Conservation (phyloP, 1,139 yeast species). For the Ogataea hybrid region DNA sequence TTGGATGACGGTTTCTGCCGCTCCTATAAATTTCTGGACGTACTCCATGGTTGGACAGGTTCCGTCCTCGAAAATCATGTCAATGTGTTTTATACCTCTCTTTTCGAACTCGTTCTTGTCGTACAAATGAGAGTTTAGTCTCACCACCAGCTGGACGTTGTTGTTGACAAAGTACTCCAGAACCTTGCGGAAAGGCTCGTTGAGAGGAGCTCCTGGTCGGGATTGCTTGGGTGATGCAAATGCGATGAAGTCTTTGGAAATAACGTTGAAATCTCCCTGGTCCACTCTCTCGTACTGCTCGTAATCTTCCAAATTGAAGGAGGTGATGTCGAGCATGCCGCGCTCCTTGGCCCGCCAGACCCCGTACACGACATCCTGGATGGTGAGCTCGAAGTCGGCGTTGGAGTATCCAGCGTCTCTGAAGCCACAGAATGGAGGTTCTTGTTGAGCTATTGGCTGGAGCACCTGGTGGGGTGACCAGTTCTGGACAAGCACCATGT, state of each 20-base stretch:
- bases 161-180: constrained; percentile 68
- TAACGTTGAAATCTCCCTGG: constrained; percentile 91
- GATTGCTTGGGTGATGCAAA: constrained; percentile 96
- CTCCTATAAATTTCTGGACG: constrained; percentile 91
- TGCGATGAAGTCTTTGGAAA: constrained; percentile 92
- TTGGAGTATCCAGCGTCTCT: constrained; percentile 97
- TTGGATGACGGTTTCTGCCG: constrained; percentile 82
- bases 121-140: constrained; percentile 88
- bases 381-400: constrained; percentile 90
- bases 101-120: constrained; percentile 81
- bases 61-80: constrained; percentile 96
- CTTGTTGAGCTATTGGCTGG: constrained; percentile 89
- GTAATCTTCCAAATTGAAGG: constrained; percentile 89
- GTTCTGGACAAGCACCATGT: constrained; percentile 90
- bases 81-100: constrained; percentile 83
- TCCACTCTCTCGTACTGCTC: constrained; percentile 95
- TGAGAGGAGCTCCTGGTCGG: constrained; percentile 45
- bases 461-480: constrained; percentile 99
- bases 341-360: constrained; percentile 98
- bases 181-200: constrained; percentile 78
- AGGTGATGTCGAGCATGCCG: constrained; percentile 79
- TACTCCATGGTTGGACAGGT: constrained; percentile 95
- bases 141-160: constrained; percentile 83
- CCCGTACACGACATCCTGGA: constrained; percentile 93
- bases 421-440: constrained; percentile 92